Percentiles rank a stretch among this genome's conserved stretches.
Conservation (phyloP, 768 basidiomycete genomes). For the Auriscalpium microsporum region DNA sequence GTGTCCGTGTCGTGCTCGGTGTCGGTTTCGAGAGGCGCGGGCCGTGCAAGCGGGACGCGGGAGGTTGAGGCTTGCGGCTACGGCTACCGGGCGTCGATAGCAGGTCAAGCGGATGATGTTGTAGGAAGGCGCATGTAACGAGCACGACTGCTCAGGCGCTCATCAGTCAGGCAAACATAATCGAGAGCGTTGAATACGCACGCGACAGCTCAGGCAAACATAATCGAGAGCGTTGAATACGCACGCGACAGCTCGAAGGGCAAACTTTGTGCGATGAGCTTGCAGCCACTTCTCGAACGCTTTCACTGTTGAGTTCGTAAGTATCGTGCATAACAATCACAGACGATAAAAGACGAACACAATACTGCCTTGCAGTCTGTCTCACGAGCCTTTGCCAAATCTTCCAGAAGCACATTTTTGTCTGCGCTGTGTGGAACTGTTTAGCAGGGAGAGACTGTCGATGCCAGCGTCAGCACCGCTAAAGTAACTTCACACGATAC, state of each 20-base stretch:
- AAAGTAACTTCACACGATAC: background rate
- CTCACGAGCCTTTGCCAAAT: constrained; percentile 66
- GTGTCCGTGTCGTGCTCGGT: constrained; percentile 5
- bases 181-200: too few relatives aligned
- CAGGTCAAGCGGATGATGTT: constrained; percentile 16
- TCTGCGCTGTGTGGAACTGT: constrained; percentile 55
- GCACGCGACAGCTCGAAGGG: constrained; percentile 78
- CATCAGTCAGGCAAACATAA: constrained; percentile 6
- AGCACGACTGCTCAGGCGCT: constrained; percentile 48
- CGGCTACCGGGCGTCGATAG: constrained; percentile 28
- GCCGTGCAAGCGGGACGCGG: constrained; percentile 20
- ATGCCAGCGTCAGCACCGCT: constrained; percentile 7
- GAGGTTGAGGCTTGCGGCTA: constrained; percentile 20
- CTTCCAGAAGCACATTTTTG: constrained; percentile 54
- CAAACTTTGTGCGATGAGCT: constrained; percentile 57
- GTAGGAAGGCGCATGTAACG: constrained; percentile 71
- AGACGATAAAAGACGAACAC: constrained; percentile 34
- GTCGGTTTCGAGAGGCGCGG: background rate
- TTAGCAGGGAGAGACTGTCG: constrained; percentile 70
- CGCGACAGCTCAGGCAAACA: too few relatives aligned
- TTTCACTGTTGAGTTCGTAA: constrained; percentile 31
- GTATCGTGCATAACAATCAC: background rate
- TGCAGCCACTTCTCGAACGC: constrained; percentile 61
- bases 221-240: too few relatives aligned
- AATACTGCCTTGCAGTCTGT: constrained; percentile 44